Evolutionary conservation across 2,329 filamentous ascomycete genomes (phyloP).

Genomic region (Plectosphaerella sp.): DNA sequence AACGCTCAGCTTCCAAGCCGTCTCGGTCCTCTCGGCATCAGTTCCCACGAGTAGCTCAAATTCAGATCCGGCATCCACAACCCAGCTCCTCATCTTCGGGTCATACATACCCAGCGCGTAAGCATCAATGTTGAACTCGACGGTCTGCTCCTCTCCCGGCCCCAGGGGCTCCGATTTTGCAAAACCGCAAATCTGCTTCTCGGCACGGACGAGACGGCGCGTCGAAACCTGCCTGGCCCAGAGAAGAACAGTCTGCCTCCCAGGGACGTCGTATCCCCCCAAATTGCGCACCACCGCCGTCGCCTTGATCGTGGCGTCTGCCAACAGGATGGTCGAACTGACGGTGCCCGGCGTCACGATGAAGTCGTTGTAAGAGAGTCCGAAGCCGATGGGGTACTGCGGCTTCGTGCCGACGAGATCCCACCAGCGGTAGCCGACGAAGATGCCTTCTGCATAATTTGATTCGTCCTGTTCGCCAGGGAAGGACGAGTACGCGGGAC

Average conservation of each 20-base stretch:
- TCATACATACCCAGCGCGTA: neutral
- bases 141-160: neutral
- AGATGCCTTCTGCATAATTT: conserved; percentile 12
- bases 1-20: neutral
- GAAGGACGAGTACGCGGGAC: conserved; percentile 10
- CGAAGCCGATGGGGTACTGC: conserved; percentile 14
- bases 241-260: neutral
- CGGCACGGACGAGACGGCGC: neutral
- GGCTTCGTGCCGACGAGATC: conserved; percentile 39
- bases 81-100: neutral
- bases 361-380: conserved; percentile 12
- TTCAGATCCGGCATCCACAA: neutral
- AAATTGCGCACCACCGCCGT: conserved; percentile 25
- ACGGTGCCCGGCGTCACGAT: neutral
- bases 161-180: neutral
- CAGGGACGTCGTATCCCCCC: neutral
- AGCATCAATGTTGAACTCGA: neutral
- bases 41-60: neutral
- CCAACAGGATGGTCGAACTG: neutral
- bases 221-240: neutral
- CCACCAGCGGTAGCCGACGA: conserved; percentile 6
- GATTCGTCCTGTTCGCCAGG: conserved; percentile 11
- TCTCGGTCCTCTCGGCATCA: neutral
- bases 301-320: neutral
- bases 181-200: conserved; percentile 1